These are phyloP conservation scores for Paxillus rubicundulus DNA, from an alignment of 768 basidiomycete genomes.

Conservation along the genomic window DNA sequence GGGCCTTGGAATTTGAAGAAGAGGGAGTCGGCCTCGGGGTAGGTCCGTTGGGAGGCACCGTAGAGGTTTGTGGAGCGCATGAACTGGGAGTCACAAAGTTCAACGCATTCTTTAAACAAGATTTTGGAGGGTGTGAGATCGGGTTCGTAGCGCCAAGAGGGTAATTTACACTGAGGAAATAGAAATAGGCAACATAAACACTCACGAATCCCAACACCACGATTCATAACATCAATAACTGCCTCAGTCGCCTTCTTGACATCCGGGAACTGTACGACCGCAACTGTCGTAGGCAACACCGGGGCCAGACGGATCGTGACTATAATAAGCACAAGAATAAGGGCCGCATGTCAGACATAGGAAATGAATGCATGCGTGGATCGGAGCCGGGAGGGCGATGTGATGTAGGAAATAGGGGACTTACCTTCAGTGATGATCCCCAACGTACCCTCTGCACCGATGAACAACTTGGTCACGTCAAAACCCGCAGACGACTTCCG, in stretches of 20 bases:
- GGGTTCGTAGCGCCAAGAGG: neutral
- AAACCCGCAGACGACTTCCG: constrained; percentile 88
- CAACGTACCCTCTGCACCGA: constrained; percentile 79
- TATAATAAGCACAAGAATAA: constrained; percentile 20
- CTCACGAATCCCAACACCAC: constrained; percentile 76
- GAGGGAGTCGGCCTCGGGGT: constrained; percentile 64
- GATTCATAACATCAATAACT: constrained; percentile 66
- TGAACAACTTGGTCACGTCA: constrained; percentile 81
- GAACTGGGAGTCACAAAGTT: constrained; percentile 72
- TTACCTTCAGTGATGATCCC: constrained; percentile 87
- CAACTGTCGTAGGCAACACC: constrained; percentile 76
- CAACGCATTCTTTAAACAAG: constrained; percentile 65
- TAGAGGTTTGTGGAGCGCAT: constrained; percentile 61
- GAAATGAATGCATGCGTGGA: neutral
- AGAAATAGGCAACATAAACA: constrained; percentile 4
- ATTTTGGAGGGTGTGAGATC: neutral
- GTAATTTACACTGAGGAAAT: neutral
- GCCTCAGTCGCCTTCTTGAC: constrained; percentile 74
- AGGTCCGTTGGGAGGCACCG: constrained; percentile 53
- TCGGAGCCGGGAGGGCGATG: neutral
- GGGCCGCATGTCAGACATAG: neutral
- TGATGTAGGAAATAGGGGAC: neutral
- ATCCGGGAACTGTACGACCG: constrained; percentile 76
- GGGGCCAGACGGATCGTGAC: constrained; percentile 83
- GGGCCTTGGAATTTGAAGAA: constrained; percentile 89